Conservation (phyloP, 176 grass and related monocot genomes). For the Oryza glumipatula region DNA sequence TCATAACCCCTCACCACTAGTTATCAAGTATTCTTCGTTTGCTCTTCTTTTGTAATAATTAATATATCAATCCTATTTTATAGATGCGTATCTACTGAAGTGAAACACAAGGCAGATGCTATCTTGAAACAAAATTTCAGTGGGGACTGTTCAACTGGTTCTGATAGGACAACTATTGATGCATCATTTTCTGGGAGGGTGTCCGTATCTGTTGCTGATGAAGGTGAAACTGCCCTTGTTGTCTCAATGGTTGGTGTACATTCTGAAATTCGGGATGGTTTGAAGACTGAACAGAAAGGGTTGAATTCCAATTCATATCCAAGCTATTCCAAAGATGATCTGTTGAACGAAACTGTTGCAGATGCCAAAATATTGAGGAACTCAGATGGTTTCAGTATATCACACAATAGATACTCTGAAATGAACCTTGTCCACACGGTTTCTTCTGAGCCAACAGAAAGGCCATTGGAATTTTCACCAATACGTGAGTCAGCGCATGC, state of each 20-base stretch:
- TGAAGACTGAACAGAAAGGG: conserved; percentile 39
- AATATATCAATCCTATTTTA: conserved; percentile 38
- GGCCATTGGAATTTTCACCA: conserved; percentile 56
- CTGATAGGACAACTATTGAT: conserved; percentile 53
- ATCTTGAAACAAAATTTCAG: conserved; percentile 49
- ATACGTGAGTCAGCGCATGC: conserved; percentile 49
- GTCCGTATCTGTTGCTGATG: conserved; percentile 94
- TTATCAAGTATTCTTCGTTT: not conserved
- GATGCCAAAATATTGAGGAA: conserved; percentile 22
- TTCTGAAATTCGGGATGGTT: conserved; percentile 36
- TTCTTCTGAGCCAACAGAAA: conserved; percentile 46
- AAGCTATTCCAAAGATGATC: conserved; percentile 30
- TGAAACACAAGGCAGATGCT: conserved; percentile 42
- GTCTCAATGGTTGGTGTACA: conserved; percentile 78
- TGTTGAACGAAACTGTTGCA: conserved; percentile 24
- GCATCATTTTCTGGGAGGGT: conserved; percentile 80
- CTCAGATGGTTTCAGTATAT: conserved; percentile 36
- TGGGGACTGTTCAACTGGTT: conserved; percentile 44
- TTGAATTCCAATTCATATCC: conserved; percentile 42
- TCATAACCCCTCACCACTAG: conserved; percentile 10
- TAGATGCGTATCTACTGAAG: conserved; percentile 61
- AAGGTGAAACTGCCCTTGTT: conserved; percentile 97
- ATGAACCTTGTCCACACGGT: conserved; percentile 16
- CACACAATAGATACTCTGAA: conserved; percentile 37
- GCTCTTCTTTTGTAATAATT: conserved; percentile 1